A percentile compares a stretch with the other conserved stretches of the same genome.
Conservation (phyloP, 805 yeast species). For the Ascoidea tarda region DNA sequence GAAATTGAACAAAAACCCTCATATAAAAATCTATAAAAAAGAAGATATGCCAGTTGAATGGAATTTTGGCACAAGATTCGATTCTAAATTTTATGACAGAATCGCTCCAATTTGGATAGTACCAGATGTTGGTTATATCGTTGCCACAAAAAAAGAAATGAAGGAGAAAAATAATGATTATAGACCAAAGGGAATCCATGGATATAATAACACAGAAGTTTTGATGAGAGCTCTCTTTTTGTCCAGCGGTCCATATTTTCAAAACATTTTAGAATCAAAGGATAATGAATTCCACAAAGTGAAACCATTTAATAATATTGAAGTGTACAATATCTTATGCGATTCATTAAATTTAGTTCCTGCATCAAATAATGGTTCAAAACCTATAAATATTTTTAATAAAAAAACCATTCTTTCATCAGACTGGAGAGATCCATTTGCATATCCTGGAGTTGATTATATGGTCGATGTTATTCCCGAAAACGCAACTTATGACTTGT, state of each 20-base stretch:
- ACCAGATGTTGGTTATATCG: conserved; percentile 69
- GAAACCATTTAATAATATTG: conserved; percentile 57
- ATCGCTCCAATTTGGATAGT: conserved; percentile 79
- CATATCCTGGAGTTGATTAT: conserved; percentile 38
- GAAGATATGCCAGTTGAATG: conserved; percentile 36
- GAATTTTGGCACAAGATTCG: conserved; percentile 15
- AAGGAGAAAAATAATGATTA: conserved; percentile 29
- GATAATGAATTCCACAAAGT: conserved; percentile 16
- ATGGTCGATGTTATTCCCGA: conserved; percentile 24
- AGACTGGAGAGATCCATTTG: conserved; percentile 31
- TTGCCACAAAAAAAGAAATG: conserved; percentile 41
- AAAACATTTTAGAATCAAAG: conserved; percentile 10
- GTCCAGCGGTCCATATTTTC: conserved; percentile 72
- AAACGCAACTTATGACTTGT: conserved; percentile 36
- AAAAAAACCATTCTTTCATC: conserved; percentile 18
- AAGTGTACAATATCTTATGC: conserved; percentile 64
- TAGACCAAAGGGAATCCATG: conserved; percentile 69
- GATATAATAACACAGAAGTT: conserved; percentile 64
- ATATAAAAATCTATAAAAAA: conserved; percentile 33
- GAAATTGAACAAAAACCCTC: conserved; percentile 16
- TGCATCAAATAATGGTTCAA: conserved; percentile 45
- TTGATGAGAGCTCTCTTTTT: conserved; percentile 76
- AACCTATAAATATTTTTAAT: conserved; percentile 12
- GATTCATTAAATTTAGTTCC: conserved; percentile 40
- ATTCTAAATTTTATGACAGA: conserved; percentile 32